Percentiles rank a stretch among this genome's conserved stretches.
Evolutionary conservation across 805 yeast species (phyloP).

Genomic region (Grigorovia yakushimaensis): DNA sequence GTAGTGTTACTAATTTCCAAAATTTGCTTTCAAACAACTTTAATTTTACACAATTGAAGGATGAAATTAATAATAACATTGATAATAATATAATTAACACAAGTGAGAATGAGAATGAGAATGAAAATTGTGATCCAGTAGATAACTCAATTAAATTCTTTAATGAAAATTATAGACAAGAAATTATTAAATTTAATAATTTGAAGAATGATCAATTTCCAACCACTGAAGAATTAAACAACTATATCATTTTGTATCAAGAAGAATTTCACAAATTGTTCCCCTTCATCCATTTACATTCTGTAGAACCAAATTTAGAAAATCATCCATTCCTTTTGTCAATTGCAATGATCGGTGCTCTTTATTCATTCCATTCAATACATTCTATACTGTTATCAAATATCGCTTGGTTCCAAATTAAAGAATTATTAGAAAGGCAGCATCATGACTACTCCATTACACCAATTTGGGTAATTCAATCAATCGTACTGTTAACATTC

Average conservation of each 20-base stretch:
- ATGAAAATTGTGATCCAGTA: too few species aligned
- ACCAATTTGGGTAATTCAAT: slow-evolving; percentile 82
- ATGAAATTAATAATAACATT: background rate
- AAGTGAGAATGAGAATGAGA: too few species aligned
- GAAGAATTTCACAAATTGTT: slow-evolving; percentile 72
- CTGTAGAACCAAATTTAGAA: slow-evolving; percentile 40
- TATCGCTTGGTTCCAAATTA: slow-evolving; percentile 58
- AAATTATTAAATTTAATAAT: slow-evolving; percentile 45
- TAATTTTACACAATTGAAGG: background rate
- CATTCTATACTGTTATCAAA: slow-evolving; percentile 66
- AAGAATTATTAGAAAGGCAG: slow-evolving; percentile 49
- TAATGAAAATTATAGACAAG: slow-evolving; percentile 41
- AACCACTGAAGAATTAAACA: slow-evolving; percentile 62
- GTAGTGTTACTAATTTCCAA: background rate
- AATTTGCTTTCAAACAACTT: background rate
- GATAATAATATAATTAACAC: background rate
- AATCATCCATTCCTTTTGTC: slow-evolving; percentile 62
- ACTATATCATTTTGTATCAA: slow-evolving; percentile 64
- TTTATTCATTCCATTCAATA: slow-evolving; percentile 69
- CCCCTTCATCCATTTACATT: slow-evolving; percentile 53
- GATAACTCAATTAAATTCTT: slow-evolving; percentile 19
- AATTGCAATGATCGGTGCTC: slow-evolving; percentile 82
- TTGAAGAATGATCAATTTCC: slow-evolving; percentile 59
- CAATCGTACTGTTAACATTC: slow-evolving; percentile 69
- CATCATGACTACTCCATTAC: slow-evolving; percentile 42